Conservation (phyloP, 1,284 basidiomycete genomes). For the Inonotus obliquus region DNA sequence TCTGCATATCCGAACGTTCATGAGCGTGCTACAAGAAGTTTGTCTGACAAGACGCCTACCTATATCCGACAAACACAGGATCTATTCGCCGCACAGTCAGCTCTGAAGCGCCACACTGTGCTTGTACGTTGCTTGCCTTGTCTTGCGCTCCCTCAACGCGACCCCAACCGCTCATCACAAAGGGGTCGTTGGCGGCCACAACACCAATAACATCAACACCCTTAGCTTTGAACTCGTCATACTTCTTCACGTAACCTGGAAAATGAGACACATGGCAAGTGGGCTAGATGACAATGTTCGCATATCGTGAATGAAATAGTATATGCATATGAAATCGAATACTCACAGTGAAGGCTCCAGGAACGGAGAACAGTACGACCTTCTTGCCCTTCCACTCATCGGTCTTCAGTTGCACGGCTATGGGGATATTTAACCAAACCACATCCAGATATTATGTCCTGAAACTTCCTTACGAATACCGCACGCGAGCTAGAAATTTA, state of each 20-base stretch:
- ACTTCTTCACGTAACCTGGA: constrained; percentile 62
- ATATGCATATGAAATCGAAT: neutral
- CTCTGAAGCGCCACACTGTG: neutral
- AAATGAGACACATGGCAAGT: constrained; percentile 73
- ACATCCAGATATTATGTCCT: neutral
- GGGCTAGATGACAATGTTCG: constrained; percentile 39
- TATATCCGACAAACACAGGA: constrained; percentile 63
- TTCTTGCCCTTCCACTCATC: constrained; percentile 81
- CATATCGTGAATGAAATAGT: neutral
- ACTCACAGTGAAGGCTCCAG: constrained; percentile 74
- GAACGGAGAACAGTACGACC: constrained; percentile 74
- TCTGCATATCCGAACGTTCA: constrained; percentile 24
- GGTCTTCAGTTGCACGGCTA: constrained; percentile 50
- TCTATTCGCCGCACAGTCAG: constrained; percentile 33
- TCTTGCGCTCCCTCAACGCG: constrained; percentile 65
- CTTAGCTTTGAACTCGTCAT: constrained; percentile 66
- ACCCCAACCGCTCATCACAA: constrained; percentile 76
- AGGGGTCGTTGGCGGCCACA: constrained; percentile 71
- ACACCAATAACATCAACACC: constrained; percentile 71
- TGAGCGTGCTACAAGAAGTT: neutral
- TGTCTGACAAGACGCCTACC: constrained; percentile 31
- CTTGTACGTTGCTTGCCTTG: constrained; percentile 40
- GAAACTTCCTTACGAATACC: constrained; percentile 49
- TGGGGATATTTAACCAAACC: neutral
- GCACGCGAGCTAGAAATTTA: constrained; percentile 43